phyloP scores from a whole-genome alignment of 306 rosid species.

The Mucuna pruriens region DNA sequence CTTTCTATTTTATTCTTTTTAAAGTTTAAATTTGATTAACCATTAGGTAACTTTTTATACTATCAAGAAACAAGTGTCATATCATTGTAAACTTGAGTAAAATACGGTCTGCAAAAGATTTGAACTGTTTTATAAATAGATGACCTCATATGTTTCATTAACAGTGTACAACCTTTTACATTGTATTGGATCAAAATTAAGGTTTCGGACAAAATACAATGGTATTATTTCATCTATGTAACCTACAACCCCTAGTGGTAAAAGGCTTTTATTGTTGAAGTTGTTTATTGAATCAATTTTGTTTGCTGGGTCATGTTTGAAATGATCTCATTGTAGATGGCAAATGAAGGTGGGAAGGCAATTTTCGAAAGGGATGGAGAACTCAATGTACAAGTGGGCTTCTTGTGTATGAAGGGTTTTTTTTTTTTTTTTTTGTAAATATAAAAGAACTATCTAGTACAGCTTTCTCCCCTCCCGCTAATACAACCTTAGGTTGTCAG shows the following conservation, averaged over 20 bases:
- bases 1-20: background rate
- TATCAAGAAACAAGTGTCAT: background rate
- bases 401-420: conserved; percentile 83
- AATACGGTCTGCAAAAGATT: background rate
- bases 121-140: background rate
- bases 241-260: no score
- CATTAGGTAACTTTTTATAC: no score
- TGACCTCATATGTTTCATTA: background rate
- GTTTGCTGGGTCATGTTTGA: background rate
- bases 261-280: background rate
- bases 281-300: background rate
- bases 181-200: background rate
- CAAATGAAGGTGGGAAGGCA: conserved; percentile 77
- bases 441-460: background rate
- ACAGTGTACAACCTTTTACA: background rate
- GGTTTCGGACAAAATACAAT: background rate
- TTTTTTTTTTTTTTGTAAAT: background rate
- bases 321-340: conserved; percentile 62
- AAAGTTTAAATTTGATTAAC: background rate
- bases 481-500: background rate
- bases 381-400: conserved; percentile 76
- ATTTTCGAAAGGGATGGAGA: conserved; percentile 75
- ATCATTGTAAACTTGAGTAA: background rate
- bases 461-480: background rate
- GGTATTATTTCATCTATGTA: background rate